phyloP scores from a whole-genome alignment of 345 rosid species.

The Syzygium aqueum region DNA sequence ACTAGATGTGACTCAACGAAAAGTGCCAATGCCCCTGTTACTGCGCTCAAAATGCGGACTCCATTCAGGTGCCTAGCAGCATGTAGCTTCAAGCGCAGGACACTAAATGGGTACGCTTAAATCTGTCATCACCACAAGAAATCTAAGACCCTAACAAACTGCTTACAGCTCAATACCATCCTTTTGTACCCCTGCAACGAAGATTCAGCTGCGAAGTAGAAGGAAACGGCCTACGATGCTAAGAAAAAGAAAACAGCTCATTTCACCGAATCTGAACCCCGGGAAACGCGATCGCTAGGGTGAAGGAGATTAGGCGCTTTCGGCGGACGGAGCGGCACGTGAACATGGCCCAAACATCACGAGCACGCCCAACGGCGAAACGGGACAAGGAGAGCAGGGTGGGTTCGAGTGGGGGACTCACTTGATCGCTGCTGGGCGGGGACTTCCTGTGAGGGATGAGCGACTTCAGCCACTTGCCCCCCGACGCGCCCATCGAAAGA shows the following conservation, averaged over 20 bases:
- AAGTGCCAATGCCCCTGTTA: neutral
- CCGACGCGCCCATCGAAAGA: constrained; percentile 3
- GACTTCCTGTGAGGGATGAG: constrained; percentile 3
- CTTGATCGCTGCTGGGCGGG: constrained; percentile 21
- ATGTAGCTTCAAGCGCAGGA: neutral
- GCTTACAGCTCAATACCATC: too few relatives aligned
- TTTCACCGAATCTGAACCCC: neutral
- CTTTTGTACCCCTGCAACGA: neutral
- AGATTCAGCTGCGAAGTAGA: neutral
- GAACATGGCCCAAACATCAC: neutral
- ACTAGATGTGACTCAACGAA: neutral
- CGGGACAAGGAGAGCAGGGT: neutral
- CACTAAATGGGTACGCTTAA: neutral
- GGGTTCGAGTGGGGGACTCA: constrained; percentile 1
- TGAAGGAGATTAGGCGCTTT: neutral
- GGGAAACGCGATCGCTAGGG: neutral
- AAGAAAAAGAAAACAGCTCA: neutral
- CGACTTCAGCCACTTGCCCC: constrained; percentile 6
- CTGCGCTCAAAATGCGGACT: neutral
- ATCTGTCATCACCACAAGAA: neutral
- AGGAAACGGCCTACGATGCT: neutral
- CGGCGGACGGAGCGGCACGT: neutral
- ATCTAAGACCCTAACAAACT: neutral
- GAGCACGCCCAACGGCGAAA: neutral
- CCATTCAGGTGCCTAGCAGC: neutral